Percentiles rank a stretch among this genome's conserved stretches.
Conservation (phyloP, 495 filamentous ascomycete species). For the Hypoxylon rickii region DNA sequence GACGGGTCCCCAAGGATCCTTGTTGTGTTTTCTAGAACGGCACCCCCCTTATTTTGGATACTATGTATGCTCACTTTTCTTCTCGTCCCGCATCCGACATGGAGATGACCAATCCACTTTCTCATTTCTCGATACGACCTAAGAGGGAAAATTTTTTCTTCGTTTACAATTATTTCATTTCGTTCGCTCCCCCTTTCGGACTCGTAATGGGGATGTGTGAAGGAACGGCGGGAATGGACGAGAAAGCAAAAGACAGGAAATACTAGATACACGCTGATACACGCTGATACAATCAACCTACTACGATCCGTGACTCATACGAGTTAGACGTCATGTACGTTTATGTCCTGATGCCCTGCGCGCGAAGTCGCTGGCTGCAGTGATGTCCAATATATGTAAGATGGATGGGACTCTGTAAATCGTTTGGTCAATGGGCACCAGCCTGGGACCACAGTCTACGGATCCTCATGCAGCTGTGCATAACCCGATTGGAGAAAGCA, state of each 20-base stretch:
- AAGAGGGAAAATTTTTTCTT: constrained; percentile 38
- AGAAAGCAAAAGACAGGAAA: background rate
- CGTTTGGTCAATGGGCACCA: constrained; percentile 46
- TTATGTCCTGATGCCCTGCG: constrained; percentile 48
- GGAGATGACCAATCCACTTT: constrained; percentile 33
- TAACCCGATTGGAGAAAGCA: constrained; percentile 42
- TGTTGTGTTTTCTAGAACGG: constrained; percentile 19
- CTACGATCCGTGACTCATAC: constrained; percentile 43
- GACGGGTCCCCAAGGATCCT: constrained; percentile 23
- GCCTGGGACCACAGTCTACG: constrained; percentile 33
- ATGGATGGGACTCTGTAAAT: constrained; percentile 38
- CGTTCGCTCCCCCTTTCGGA: constrained; percentile 12
- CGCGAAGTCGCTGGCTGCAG: constrained; percentile 43
- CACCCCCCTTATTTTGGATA: constrained; percentile 7
- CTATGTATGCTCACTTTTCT: constrained; percentile 33
- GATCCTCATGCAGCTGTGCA: constrained; percentile 43
- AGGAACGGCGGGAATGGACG: constrained; percentile 11
- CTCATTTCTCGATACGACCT: constrained; percentile 42
- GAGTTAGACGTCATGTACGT: constrained; percentile 36
- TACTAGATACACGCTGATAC: constrained; percentile 4
- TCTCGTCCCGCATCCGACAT: constrained; percentile 25
- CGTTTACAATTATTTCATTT: constrained; percentile 40
- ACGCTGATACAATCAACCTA: constrained; percentile 24
- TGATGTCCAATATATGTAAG: constrained; percentile 53
- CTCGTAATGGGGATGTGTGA: background rate